These are phyloP conservation scores for Metschnikowia proteae DNA, from an alignment of 805 yeast species.

Conservation along the genomic window DNA sequence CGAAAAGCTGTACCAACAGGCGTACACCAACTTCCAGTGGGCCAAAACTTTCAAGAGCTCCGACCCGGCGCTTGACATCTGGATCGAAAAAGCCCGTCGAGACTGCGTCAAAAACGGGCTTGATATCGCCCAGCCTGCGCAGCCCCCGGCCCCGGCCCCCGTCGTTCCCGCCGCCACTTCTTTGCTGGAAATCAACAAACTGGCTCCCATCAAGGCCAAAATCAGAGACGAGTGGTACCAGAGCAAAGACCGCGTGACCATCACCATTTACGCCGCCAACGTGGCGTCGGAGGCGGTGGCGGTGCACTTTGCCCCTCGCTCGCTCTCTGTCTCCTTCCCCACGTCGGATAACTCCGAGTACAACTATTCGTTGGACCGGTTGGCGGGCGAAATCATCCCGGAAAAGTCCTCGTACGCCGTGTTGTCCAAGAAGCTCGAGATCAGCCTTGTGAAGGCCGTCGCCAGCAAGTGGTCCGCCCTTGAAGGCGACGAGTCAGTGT, in stretches of 20 bases:
- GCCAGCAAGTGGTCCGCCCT: slow-evolving; percentile 53
- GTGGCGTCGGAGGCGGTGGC: slow-evolving; percentile 49
- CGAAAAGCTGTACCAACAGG: slow-evolving; percentile 37
- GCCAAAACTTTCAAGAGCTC: slow-evolving; percentile 41
- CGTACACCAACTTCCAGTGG: slow-evolving; percentile 39
- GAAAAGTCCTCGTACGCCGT: slow-evolving; percentile 45
- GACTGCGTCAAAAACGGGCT: slow-evolving; percentile 24
- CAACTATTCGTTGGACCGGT: slow-evolving; percentile 51
- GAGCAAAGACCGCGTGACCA: slow-evolving; percentile 48
- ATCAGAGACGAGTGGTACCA: slow-evolving; percentile 57
- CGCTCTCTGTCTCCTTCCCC: slow-evolving; percentile 46
- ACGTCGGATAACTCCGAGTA: slow-evolving; percentile 52
- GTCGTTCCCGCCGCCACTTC: slow-evolving; percentile 19
- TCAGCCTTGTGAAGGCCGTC: slow-evolving; percentile 49
- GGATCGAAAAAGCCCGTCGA: slow-evolving; percentile 40
- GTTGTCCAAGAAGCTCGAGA: slow-evolving; percentile 71
- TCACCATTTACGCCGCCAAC: slow-evolving; percentile 68
- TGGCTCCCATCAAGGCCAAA: slow-evolving; percentile 37
- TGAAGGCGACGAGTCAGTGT: slow-evolving; percentile 25
- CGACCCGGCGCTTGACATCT: slow-evolving; percentile 47
- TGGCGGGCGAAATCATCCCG: slow-evolving; percentile 50
- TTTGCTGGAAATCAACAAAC: slow-evolving; percentile 33
- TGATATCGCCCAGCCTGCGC: neutral
- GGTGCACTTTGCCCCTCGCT: slow-evolving; percentile 35
- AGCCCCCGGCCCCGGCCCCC: neutral